Percentiles rank a stretch among this genome's conserved stretches.
Conservation (phyloP, 805 yeast species). For the Yamadazyma laniorum region DNA sequence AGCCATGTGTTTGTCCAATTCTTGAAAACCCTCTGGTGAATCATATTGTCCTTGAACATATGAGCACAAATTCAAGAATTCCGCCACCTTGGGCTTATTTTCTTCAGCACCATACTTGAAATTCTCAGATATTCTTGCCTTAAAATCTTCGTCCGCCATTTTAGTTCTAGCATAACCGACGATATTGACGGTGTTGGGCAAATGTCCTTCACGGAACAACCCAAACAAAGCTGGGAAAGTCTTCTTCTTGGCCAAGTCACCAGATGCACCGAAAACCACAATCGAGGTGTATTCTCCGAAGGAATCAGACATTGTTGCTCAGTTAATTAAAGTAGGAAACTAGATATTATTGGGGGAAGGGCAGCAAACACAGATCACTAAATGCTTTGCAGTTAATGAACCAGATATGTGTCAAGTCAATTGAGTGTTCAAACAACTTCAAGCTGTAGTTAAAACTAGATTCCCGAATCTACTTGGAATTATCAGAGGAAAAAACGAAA, state of each 20-base stretch:
- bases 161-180: constrained; percentile 92
- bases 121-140: constrained; percentile 60
- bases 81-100: constrained; percentile 45
- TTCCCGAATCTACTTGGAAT: too few relatives aligned
- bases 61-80: constrained; percentile 62
- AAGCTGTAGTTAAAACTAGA: not conserved
- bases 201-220: constrained; percentile 60
- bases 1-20: constrained; percentile 54
- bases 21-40: constrained; percentile 65
- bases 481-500: too few relatives aligned
- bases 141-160: constrained; percentile 63
- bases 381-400: too few relatives aligned
- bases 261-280: constrained; percentile 92
- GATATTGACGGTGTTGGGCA: constrained; percentile 68
- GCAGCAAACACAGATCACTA: too few relatives aligned
- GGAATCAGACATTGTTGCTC: constrained; percentile 19
- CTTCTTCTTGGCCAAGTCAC: constrained; percentile 93
- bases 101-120: constrained; percentile 52
- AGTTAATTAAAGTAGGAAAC: not conserved
- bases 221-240: constrained; percentile 88
- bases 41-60: constrained; percentile 84
- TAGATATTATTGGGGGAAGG: not conserved
- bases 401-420: not conserved
- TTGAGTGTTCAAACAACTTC: not conserved
- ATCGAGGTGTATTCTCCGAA: constrained; percentile 69